phyloP scores from a whole-genome alignment of 208 protist genomes.

The Zelonia costaricensis region DNA sequence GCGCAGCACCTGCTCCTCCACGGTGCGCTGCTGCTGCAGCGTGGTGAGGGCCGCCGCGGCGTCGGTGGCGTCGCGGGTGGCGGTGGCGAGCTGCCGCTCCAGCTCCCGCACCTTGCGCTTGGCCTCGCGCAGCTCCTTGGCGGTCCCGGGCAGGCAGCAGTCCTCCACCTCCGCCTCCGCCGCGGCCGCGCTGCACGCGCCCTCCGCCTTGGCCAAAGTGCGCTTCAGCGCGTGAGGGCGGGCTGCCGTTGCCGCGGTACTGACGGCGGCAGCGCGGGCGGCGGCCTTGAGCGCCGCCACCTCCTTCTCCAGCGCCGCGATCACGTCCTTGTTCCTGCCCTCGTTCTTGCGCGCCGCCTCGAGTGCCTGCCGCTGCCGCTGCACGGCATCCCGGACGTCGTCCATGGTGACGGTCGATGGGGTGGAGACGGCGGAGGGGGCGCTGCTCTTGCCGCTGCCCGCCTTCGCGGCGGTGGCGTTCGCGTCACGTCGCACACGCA shows the following conservation, averaged over 20 bases:
- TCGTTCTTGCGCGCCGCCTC: slow-evolving; percentile 15
- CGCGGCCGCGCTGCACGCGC: background rate
- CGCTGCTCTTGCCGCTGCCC: background rate
- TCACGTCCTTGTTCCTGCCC: slow-evolving; percentile 19
- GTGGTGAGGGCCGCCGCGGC: slow-evolving; percentile 13
- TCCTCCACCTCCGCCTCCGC: slow-evolving; percentile 8
- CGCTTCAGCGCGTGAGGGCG: slow-evolving; percentile 16
- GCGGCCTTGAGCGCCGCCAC: slow-evolving; percentile 26
- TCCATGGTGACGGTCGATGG: slow-evolving; percentile 28
- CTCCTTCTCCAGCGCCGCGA: slow-evolving; percentile 32
- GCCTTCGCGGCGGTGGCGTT: slow-evolving; percentile 1
- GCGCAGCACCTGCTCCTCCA: slow-evolving; percentile 4
- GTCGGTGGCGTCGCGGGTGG: slow-evolving; percentile 17
- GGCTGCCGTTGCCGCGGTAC: too few relatives aligned
- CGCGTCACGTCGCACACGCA: slow-evolving; percentile 21
- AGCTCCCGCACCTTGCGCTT: slow-evolving; percentile 28
- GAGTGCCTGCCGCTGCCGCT: slow-evolving; percentile 30
- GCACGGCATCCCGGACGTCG: slow-evolving; percentile 39
- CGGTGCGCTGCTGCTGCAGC: slow-evolving; percentile 21
- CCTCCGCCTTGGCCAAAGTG: background rate
- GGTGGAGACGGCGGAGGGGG: background rate
- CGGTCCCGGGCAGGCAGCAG: slow-evolving; percentile 34
- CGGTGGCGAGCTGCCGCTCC: slow-evolving; percentile 15
- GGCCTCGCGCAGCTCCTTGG: slow-evolving; percentile 32
- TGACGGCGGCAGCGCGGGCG: background rate